Evolutionary conservation across 164 flowering plant genomes (phyloP).

Genomic region (Tetrastigma voinierianum): DNA sequence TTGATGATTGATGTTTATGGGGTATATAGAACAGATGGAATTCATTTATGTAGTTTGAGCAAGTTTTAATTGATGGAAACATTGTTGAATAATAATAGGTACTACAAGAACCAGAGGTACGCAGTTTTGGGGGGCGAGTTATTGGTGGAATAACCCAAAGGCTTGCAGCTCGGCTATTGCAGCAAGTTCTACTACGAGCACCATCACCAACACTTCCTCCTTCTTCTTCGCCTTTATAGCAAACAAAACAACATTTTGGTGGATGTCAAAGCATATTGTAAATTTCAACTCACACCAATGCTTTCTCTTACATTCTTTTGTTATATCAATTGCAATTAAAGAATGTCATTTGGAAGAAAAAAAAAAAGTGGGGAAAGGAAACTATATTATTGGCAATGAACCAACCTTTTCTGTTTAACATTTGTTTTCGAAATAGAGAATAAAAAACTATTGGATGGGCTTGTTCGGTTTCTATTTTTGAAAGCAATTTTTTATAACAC

Average conservation of each 20-base stretch:
- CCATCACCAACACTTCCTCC: constrained; percentile 51
- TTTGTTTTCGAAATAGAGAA: no score
- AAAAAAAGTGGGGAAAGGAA: no score
- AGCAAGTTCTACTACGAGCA: constrained; percentile 76
- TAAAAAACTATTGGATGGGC: no score
- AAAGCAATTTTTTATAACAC: no score
- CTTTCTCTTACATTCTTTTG: not conserved
- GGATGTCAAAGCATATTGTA: not conserved
- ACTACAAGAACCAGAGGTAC: constrained; percentile 84
- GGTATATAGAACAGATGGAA: not conserved
- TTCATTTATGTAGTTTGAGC: not conserved
- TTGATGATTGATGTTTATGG: no score
- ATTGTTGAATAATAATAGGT: constrained; percentile 60
- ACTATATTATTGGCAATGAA: no score
- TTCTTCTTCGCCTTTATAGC: constrained; percentile 28
- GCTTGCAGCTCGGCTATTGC: constrained; percentile 86
- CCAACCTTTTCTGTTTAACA: no score
- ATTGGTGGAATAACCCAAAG: constrained; percentile 80
- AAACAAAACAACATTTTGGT: not conserved
- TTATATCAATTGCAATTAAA: not conserved
- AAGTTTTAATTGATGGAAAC: not conserved
- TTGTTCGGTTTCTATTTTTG: no score
- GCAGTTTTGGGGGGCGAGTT: constrained; percentile 70
- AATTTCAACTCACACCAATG: not conserved
- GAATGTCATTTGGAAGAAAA: not conserved